phyloP scores from a whole-genome alignment of 2,329 filamentous ascomycete genomes.

The Aspergillus sp. region DNA sequence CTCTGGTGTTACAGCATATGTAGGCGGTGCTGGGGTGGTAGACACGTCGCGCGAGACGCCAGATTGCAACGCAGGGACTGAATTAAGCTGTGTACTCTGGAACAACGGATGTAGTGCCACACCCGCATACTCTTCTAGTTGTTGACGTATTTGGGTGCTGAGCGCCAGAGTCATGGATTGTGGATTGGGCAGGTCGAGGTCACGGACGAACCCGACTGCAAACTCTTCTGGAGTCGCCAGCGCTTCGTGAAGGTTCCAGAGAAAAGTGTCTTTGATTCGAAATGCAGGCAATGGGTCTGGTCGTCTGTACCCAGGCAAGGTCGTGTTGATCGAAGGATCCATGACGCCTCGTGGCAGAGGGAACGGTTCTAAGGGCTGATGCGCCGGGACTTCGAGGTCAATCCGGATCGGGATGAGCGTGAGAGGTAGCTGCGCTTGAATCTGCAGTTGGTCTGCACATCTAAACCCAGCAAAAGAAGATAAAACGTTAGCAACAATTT shows the following conservation, averaged over 20 bases:
- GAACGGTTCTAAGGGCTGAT: slow-evolving; percentile 41
- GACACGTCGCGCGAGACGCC: slow-evolving; percentile 46
- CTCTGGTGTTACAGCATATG: slow-evolving; percentile 52
- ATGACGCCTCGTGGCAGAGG: slow-evolving; percentile 36
- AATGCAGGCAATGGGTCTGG: slow-evolving; percentile 76
- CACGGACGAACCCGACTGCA: slow-evolving; percentile 80
- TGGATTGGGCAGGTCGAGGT: slow-evolving; percentile 79
- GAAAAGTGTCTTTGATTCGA: slow-evolving; percentile 85
- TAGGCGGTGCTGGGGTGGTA: slow-evolving; percentile 44
- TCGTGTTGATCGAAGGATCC: slow-evolving; percentile 49
- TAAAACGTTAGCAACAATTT: slow-evolving; percentile 13
- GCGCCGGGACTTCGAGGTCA: slow-evolving; percentile 82
- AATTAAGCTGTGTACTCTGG: slow-evolving; percentile 43
- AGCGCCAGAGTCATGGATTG: slow-evolving; percentile 66
- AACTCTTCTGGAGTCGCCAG: slow-evolving; percentile 93
- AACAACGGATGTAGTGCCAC: slow-evolving; percentile 91
- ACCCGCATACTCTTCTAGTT: slow-evolving; percentile 91
- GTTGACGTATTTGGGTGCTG: slow-evolving; percentile 86
- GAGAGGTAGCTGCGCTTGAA: slow-evolving; percentile 68
- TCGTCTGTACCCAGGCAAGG: slow-evolving; percentile 66
- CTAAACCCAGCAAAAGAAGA: slow-evolving; percentile 14
- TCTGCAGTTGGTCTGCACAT: slow-evolving; percentile 53
- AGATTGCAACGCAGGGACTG: slow-evolving; percentile 17
- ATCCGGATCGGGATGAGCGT: slow-evolving; percentile 94
- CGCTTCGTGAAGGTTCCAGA: slow-evolving; percentile 96